phyloP scores from a whole-genome alignment of 148 eudicot genomes.

The Diospyros kaki region DNA sequence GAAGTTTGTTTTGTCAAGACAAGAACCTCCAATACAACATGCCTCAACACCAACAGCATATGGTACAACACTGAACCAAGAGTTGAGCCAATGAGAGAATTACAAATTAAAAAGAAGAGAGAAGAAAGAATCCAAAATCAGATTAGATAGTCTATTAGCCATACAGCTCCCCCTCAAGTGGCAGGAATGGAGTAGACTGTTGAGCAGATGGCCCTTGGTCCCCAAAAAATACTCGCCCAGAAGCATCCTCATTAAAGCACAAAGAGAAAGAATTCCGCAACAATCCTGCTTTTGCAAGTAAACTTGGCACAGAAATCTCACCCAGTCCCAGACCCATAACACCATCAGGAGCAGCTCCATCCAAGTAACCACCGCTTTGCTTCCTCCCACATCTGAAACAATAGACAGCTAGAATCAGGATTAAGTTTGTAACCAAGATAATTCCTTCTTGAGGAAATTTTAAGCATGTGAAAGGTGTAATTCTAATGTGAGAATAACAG shows the following conservation, averaged over 20 bases:
- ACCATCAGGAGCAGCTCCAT: constrained; percentile 94
- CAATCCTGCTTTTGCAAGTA: constrained; percentile 77
- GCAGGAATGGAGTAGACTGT: constrained; percentile 65
- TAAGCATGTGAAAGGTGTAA: not conserved
- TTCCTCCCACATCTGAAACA: constrained; percentile 76
- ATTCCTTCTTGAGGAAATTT: not conserved
- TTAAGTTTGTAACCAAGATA: not conserved
- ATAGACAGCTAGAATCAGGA: not conserved
- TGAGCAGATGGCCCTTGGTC: constrained; percentile 66
- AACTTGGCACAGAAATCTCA: constrained; percentile 76
- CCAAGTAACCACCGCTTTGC: constrained; percentile 89
- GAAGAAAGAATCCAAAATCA: constrained; percentile 5
- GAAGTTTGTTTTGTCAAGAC: constrained; percentile 66
- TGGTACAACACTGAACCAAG: constrained; percentile 43
- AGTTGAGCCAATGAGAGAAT: constrained; percentile 7
- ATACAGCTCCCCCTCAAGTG: constrained; percentile 66
- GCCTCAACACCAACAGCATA: constrained; percentile 74
- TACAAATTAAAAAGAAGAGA: not conserved
- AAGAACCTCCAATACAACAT: constrained; percentile 67
- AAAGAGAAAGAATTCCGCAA: constrained; percentile 74
- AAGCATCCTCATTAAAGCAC: constrained; percentile 68
- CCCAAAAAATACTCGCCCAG: constrained; percentile 84
- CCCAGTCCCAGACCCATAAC: constrained; percentile 89
- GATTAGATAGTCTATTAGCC: not conserved
- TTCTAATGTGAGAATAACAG: constrained; percentile 7